Percentiles rank a stretch among this genome's conserved stretches.
Conservation (phyloP, 2,329 filamentous ascomycete genomes). For the Nemania abortiva region DNA sequence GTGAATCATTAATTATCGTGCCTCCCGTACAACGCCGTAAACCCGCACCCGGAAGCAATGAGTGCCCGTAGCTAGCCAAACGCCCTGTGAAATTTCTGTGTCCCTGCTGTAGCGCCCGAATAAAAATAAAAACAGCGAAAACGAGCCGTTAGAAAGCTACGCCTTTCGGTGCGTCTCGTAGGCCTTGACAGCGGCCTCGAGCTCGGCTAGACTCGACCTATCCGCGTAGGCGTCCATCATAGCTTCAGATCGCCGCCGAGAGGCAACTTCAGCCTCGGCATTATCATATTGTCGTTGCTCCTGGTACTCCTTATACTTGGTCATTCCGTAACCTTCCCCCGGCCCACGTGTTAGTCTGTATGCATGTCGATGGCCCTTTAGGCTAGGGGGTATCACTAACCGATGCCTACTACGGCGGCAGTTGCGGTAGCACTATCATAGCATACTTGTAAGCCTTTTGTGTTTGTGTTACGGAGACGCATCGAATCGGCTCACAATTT, state of each 20-base stretch:
- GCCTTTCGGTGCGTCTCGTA: slow-evolving; percentile 55
- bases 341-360: background rate
- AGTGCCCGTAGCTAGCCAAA: background rate
- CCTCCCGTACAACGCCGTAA: background rate
- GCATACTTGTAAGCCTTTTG: slow-evolving; percentile 36
- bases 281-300: slow-evolving; percentile 45
- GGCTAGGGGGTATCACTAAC: slow-evolving; percentile 41
- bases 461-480: background rate
- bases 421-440: slow-evolving; percentile 49
- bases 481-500: slow-evolving; percentile 38
- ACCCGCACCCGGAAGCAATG: background rate
- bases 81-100: background rate
- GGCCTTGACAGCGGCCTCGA: slow-evolving; percentile 61
- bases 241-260: slow-evolving; percentile 54
- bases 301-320: slow-evolving; percentile 48
- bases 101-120: slow-evolving; percentile 3
- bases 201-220: slow-evolving; percentile 60
- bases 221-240: slow-evolving; percentile 64
- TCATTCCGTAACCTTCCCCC: slow-evolving; percentile 48
- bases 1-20: slow-evolving; percentile 27
- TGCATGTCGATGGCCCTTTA: slow-evolving; percentile 15
- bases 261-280: slow-evolving; percentile 48
- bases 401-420: slow-evolving; percentile 51
- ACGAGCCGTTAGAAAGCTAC: background rate
- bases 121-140: background rate